These are phyloP conservation scores for Fraxinus sp. DNA, from an alignment of 305 asterid genomes.

Conservation along the genomic window DNA sequence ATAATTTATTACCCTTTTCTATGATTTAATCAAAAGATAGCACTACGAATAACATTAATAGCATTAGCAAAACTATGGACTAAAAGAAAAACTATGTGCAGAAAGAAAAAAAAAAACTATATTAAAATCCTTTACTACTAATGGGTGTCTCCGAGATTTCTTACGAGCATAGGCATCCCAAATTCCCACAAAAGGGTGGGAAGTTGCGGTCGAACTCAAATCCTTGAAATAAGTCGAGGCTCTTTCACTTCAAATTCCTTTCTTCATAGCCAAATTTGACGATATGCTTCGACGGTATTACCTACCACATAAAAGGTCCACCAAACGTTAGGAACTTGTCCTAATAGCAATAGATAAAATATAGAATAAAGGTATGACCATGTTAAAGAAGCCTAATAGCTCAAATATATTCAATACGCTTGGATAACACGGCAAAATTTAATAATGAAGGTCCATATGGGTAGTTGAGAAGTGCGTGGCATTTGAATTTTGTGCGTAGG, in stretches of 20 bases:
- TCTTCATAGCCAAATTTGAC: background rate
- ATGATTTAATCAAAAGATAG: background rate
- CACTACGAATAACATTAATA: background rate
- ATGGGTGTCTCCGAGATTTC: background rate
- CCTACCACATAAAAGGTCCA: background rate
- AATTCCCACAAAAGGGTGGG: background rate
- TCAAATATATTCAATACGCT: background rate
- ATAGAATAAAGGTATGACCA: background rate
- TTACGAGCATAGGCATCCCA: background rate
- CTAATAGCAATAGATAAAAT: background rate
- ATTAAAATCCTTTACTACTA: background rate
- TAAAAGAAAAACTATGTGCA: background rate
- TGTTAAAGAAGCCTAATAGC: background rate
- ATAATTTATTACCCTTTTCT: background rate
- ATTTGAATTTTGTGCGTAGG: background rate
- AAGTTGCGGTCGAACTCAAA: background rate
- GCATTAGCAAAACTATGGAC: background rate
- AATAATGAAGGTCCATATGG: background rate
- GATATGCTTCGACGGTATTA: background rate
- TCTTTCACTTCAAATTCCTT: background rate
- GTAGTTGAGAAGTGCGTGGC: constrained; percentile 19
- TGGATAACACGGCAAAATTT: constrained; percentile 19
- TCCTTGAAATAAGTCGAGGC: background rate
- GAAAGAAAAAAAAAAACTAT: background rate
- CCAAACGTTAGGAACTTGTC: background rate